Percentiles rank a stretch among this genome's conserved stretches.
phyloP scores from a whole-genome alignment of 495 filamentous ascomycete species.

The Stereocaulon alpinum region DNA sequence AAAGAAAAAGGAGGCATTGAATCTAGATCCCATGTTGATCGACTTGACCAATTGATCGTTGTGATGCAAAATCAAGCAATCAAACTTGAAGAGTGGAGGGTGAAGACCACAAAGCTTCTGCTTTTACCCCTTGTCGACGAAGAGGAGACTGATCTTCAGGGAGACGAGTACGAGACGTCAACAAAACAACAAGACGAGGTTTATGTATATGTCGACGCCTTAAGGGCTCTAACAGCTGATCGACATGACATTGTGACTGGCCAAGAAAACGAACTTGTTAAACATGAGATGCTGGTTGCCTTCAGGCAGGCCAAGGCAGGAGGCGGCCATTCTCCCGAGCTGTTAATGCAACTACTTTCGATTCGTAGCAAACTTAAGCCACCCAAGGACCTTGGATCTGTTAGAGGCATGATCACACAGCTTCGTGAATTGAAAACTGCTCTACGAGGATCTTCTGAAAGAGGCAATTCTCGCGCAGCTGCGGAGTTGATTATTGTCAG shows the following conservation, averaged over 20 bases:
- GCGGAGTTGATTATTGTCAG: slow-evolving; percentile 54
- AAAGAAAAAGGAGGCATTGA: slow-evolving; percentile 51
- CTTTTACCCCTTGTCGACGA: slow-evolving; percentile 70
- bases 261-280: slow-evolving; percentile 63
- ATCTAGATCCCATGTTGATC: slow-evolving; percentile 43
- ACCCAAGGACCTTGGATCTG: slow-evolving; percentile 44
- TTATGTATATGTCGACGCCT: slow-evolving; percentile 68
- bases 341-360: slow-evolving; percentile 51
- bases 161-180: slow-evolving; percentile 81
- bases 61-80: slow-evolving; percentile 59
- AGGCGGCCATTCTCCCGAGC: slow-evolving; percentile 61
- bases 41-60: slow-evolving; percentile 42
- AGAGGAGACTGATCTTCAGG: slow-evolving; percentile 66
- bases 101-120: slow-evolving; percentile 57
- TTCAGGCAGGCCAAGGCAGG: slow-evolving; percentile 47
- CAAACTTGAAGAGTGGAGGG: slow-evolving; percentile 62
- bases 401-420: slow-evolving; percentile 59
- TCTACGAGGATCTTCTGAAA: slow-evolving; percentile 50
- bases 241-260: slow-evolving; percentile 66
- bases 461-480: slow-evolving; percentile 50
- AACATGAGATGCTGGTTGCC: slow-evolving; percentile 58
- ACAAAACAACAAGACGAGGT: slow-evolving; percentile 78
- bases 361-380: slow-evolving; percentile 49
- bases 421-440: slow-evolving; percentile 52
- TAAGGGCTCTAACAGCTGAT: slow-evolving; percentile 67